Evolutionary conservation across 768 basidiomycete species (phyloP), one percentile per base, ranked within the genome.

Genomic region (Lactarius pseudohatsudake): DNA sequence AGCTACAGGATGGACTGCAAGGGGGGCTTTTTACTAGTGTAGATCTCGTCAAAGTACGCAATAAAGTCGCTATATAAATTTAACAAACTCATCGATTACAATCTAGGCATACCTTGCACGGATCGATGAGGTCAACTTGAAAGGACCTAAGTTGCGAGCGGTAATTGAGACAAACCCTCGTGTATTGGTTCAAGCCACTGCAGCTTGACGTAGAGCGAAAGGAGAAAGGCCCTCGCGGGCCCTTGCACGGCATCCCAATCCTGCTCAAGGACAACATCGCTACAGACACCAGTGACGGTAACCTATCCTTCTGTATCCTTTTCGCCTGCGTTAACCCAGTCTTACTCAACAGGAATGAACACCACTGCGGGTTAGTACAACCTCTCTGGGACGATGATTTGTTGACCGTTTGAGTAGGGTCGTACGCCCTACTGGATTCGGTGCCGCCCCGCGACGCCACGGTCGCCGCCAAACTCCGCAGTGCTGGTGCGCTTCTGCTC

Each of bases 81-180:
- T 6, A 18, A 64, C 22, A 40, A 16, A 18, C 40, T 57, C 45
- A 45, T 18, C 26, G 30, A 30, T 61, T 10, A 45, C 3, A 45
- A 45, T n/a, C 45, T 34, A 89, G 87, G 85, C 86, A 2, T 89
- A 89, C 72, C 78, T 89, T 69, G 82, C 83, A 13, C 80, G 88
- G 2, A 88, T 89, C 30, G 84, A 87, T 4, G 84, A 89, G 71
- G 88, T 90, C n/a, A 89, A 89, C 70, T 70, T 82, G 20, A 77
- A 84, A 64, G 86, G 87, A 1, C 83, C 86, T 13, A 75, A 75
- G 54, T 75, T 90, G 10, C 83, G 81, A 11, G 87, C 87, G 0
- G 80, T 89, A 5, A 75, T 87, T 16, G 88, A 89, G 64, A 76
- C 77, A 1, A 90, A 85, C 57, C 79, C 83, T 0, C 79, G 78